Evolutionary conservation across 2,329 filamentous ascomycete genomes (phyloP), one percentile per base, ranked within the genome.

Genomic region (Xylaria hypoxylon): DNA sequence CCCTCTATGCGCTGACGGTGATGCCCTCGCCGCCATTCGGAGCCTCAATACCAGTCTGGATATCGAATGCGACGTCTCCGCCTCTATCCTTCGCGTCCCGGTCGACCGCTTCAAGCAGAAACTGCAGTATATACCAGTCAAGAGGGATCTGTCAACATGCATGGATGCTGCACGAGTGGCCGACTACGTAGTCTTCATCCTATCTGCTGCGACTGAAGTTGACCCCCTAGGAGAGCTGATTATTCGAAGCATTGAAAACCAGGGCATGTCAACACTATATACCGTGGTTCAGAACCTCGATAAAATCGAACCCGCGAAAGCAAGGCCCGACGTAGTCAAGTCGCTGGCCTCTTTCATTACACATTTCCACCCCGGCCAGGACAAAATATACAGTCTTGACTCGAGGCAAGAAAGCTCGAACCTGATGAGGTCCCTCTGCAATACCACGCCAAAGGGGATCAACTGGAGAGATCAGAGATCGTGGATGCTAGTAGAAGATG

Each of bases 81-180:
- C 87, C 44, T 84, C 86, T 68, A 87, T 85, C 59, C 84, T 88
- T 60, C 88, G 88, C 63, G 89, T 94, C 31, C 84, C 89, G 7
- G 85, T 98, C 73, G 94, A 97, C 68, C 88, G 96, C 35, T 99
- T 98, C 84, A 97, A 97, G 83, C 95, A 98, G 78, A 97, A 92
- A 76, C 79, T 99, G 13, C 91, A 96, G 79, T 99, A 97, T 77
- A 79, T 97, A 8, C 88, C 92, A 0, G 83, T 91, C 0, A 87
- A 89, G 72, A 86, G 90, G 62, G 91, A 97, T 69, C 80, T 98
- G 17, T 84, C 92, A 22, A 87, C 89, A 40, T 92, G 92, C 60
- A 80, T 98, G 64, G 94, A 99, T 79, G 93, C 93, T 44, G 94
- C 93, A 68, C 89, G 93, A 62, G 86, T 93, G 19, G 94, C 96